phyloP scores from a whole-genome alignment of 768 basidiomycete genomes.

The Serendipita sp. region DNA sequence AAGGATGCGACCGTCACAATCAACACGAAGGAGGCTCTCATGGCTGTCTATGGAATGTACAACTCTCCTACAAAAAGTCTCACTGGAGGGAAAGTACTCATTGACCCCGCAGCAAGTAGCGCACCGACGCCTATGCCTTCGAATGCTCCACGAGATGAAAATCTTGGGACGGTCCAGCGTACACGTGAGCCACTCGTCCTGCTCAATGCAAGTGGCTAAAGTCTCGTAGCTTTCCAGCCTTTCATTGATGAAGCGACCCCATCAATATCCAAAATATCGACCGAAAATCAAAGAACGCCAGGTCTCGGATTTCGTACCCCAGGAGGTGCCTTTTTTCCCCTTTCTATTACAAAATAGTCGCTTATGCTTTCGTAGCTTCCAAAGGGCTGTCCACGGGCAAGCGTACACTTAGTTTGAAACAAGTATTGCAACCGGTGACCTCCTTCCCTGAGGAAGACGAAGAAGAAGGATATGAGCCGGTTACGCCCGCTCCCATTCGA shows the following conservation, averaged over 20 bases:
- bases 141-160: not conserved
- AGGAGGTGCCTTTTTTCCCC: not conserved
- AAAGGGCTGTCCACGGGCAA: constrained; percentile 7
- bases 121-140: not conserved
- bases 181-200: not conserved
- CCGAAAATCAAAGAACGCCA: not conserved
- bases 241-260: constrained; percentile 46
- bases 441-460: constrained; percentile 18
- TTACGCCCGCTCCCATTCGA: constrained; percentile 1
- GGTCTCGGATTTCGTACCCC: not conserved
- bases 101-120: not conserved
- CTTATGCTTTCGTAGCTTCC: not conserved
- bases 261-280: not conserved
- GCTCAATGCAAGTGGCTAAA: not conserved
- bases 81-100: not conserved
- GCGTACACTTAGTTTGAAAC: constrained; percentile 8
- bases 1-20: constrained; percentile 83
- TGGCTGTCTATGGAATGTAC: constrained; percentile 91
- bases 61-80: constrained; percentile 60
- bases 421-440: constrained; percentile 7
- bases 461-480: not conserved
- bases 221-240: constrained; percentile 40
- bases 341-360: not conserved
- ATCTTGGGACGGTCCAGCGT: not conserved
- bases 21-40: constrained; percentile 89